phyloP scores from a whole-genome alignment of 1,284 basidiomycete species.

The Puccinia novopanici region DNA sequence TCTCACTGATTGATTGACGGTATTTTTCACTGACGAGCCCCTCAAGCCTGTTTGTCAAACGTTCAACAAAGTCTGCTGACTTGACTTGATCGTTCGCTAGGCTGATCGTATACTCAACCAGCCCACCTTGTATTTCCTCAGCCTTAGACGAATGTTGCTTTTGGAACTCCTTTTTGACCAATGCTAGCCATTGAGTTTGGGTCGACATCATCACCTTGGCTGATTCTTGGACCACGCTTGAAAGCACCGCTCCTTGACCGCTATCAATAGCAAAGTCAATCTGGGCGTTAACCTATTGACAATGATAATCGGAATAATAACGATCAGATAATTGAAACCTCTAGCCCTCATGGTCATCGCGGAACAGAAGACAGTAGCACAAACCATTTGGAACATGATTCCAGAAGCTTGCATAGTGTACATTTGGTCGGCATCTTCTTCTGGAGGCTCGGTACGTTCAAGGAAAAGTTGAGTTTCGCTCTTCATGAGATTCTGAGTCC shows the following conservation, averaged over 20 bases:
- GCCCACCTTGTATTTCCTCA: conserved; percentile 80
- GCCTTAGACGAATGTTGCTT: conserved; percentile 74
- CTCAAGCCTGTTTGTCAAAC: conserved; percentile 80
- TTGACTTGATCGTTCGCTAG: conserved; percentile 99
- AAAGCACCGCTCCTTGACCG: conserved; percentile 88
- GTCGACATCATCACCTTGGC: conserved; percentile 86
- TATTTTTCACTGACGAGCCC: conserved; percentile 92
- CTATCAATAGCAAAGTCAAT: conserved; percentile 93
- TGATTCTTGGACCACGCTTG: conserved; percentile 83
- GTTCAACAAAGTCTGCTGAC: conserved; percentile 88
- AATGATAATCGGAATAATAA: not conserved
- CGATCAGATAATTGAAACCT: not conserved
- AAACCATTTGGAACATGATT: conserved; percentile 81
- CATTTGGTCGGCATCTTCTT: conserved; percentile 80
- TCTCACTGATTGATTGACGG: conserved; percentile 75
- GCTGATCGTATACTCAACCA: conserved; percentile 95
- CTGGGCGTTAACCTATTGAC: conserved; percentile 80
- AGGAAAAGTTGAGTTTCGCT: conserved; percentile 85
- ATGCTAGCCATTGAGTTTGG: conserved; percentile 83
- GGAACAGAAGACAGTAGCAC: not conserved
- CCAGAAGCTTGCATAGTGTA: conserved; percentile 90
- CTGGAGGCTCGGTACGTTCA: conserved; percentile 79
- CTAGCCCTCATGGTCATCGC: conserved; percentile 58
- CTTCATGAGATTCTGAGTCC: conserved; percentile 90
- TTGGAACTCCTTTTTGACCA: conserved; percentile 82